A percentile compares a stretch with the other conserved stretches of the same genome.
These are phyloP conservation scores for Backusella psychrophila DNA, from an alignment of 192 early-diverging fungal species.

Conservation along the genomic window DNA sequence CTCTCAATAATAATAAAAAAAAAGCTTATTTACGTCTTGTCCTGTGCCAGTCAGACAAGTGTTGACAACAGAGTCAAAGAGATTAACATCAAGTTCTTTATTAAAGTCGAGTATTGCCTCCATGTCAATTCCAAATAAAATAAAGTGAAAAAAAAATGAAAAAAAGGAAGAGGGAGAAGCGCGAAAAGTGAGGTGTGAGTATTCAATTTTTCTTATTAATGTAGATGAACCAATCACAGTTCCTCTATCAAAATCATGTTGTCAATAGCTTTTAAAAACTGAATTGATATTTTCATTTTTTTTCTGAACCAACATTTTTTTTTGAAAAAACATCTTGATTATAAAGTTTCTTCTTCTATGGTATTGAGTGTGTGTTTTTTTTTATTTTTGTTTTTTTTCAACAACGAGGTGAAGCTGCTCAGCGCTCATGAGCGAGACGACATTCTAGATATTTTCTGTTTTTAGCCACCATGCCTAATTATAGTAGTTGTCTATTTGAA, in stretches of 20 bases:
- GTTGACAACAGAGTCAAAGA: conserved; percentile 88
- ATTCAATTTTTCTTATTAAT: neutral
- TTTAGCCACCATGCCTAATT: neutral
- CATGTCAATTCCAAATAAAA: neutral
- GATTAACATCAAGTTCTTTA: conserved; percentile 78
- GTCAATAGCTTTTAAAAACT: neutral
- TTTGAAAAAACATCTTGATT: too few relatives aligned
- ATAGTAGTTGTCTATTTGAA: neutral
- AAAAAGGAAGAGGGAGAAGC: neutral
- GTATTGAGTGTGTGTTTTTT: too few relatives aligned
- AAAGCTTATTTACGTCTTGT: conserved; percentile 45
- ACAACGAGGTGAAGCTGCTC: neutral
- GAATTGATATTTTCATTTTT: neutral
- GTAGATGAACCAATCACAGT: neutral
- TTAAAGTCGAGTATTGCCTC: conserved; percentile 87
- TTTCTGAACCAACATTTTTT: neutral
- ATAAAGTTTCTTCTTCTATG: too few relatives aligned
- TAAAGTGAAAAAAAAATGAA: neutral
- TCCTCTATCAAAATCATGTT: neutral
- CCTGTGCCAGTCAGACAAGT: conserved; percentile 75
- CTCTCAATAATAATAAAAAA: neutral
- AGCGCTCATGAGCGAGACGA: neutral
- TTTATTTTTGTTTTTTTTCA: too few relatives aligned
- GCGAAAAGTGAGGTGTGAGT: neutral
- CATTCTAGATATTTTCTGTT: neutral